Evolutionary conservation across 2,329 filamentous ascomycete species (phyloP).

Genomic region (Ceratocystis eucalypticola): DNA sequence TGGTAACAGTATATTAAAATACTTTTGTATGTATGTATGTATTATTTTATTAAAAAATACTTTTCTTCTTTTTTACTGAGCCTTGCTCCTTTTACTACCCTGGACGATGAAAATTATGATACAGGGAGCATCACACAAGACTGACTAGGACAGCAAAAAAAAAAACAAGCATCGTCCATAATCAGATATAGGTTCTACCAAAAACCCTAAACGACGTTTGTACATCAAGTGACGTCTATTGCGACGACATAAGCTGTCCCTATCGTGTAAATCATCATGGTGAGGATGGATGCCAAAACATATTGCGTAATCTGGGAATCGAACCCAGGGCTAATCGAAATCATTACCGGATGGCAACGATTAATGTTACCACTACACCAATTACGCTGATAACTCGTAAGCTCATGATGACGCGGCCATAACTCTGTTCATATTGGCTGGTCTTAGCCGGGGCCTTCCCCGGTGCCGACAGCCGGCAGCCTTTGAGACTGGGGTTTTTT

Average conservation of each 20-base stretch:
- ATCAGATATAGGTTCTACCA: slow-evolving; percentile 18
- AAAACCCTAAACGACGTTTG: slow-evolving; percentile 15
- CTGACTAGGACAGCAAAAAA: not conserved
- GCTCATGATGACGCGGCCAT: rapidly evolving
- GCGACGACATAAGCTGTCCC: slow-evolving; percentile 18
- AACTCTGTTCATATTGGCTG: too few species aligned
- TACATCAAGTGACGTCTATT: slow-evolving; percentile 16
- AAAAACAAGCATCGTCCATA: slow-evolving; percentile 3
- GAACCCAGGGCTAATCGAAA: slow-evolving; percentile 19
- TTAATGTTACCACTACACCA: slow-evolving; percentile 20
- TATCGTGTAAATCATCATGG: slow-evolving; percentile 19
- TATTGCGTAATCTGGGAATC: slow-evolving; percentile 19
- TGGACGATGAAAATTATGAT: too few species aligned
- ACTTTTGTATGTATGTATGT: too few species aligned
- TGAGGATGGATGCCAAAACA: not conserved
- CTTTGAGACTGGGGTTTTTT: too few species aligned
- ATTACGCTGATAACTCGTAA: slow-evolving; percentile 14
- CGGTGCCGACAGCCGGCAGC: too few species aligned
- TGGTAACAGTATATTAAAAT: too few species aligned
- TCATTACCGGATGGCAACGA: slow-evolving; percentile 19
- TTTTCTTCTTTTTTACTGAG: too few species aligned
- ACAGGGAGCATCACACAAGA: too few species aligned
- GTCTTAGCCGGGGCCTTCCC: too few species aligned
- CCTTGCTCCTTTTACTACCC: too few species aligned
- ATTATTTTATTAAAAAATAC: too few species aligned